Percentiles rank a stretch among this genome's conserved stretches.
Conservation (phyloP, 441 rosid genomes). For the Flueggea neowawraea region DNA sequence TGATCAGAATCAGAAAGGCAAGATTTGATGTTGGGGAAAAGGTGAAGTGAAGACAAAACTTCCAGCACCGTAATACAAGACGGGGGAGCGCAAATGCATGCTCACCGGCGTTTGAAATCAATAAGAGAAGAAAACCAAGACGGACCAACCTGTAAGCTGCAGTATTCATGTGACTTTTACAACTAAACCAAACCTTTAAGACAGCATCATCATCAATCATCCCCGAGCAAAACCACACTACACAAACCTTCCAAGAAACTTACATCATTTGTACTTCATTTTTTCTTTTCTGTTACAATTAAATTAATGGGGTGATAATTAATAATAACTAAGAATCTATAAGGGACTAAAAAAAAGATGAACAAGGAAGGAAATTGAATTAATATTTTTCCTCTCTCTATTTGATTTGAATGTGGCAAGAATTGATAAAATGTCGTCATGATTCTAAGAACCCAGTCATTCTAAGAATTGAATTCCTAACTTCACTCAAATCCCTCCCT, state of each 20-base stretch:
- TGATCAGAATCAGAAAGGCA: no score
- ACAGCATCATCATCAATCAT: no score
- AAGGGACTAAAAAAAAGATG: no score
- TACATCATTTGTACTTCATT: not conserved
- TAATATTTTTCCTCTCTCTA: not conserved
- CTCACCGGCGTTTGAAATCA: no score
- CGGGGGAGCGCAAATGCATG: no score
- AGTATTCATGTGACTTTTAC: not conserved
- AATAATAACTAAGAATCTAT: no score
- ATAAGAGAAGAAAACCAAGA: no score
- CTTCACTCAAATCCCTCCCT: constrained; percentile 75
- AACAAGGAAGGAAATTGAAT: not conserved
- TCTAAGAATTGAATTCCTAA: constrained; percentile 73
- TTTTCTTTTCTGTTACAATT: no score
- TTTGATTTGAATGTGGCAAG: not conserved
- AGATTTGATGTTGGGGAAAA: no score
- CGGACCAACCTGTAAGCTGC: not conserved
- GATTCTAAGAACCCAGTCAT: constrained; percentile 88
- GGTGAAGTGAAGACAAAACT: no score
- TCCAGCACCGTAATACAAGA: no score
- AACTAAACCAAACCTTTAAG: not conserved
- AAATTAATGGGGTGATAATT: no score
- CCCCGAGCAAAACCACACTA: not conserved
- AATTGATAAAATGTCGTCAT: constrained; percentile 10
- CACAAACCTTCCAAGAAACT: not conserved